phyloP scores from a whole-genome alignment of 768 basidiomycete genomes.

The Tylopilus vinaceipallidus region DNA sequence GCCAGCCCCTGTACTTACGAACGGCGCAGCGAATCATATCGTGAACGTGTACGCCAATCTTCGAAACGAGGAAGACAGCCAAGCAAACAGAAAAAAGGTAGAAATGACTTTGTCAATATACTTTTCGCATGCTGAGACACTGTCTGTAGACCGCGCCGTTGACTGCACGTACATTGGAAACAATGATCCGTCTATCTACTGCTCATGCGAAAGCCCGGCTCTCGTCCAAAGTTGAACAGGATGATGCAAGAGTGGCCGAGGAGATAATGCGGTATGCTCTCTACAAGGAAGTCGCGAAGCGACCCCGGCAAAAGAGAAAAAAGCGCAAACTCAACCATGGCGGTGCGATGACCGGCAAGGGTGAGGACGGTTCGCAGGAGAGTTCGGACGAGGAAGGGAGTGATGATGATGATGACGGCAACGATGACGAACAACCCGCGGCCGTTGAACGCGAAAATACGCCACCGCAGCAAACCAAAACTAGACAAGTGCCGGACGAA shows the following conservation, averaged over 20 bases:
- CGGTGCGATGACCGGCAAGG: slow-evolving; percentile 48
- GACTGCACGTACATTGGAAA: slow-evolving; percentile 98
- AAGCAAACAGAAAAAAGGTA: slow-evolving; percentile 86
- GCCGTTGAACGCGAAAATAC: slow-evolving; percentile 49
- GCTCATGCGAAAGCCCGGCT: slow-evolving; percentile 97
- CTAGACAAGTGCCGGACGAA: slow-evolving; percentile 25
- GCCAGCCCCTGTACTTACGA: slow-evolving; percentile 79
- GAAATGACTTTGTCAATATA: neutral
- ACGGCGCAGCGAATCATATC: slow-evolving; percentile 93
- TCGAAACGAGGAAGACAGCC: slow-evolving; percentile 83
- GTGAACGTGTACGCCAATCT: slow-evolving; percentile 89
- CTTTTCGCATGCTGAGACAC: slow-evolving; percentile 11
- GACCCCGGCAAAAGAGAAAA: slow-evolving; percentile 64
- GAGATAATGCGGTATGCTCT: slow-evolving; percentile 95
- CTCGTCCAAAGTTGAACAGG: slow-evolving; percentile 77
- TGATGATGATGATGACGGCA: slow-evolving; percentile 45
- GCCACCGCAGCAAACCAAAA: slow-evolving; percentile 35
- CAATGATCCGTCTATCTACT: slow-evolving; percentile 94
- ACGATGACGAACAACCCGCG: slow-evolving; percentile 37
- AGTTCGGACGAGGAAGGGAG: slow-evolving; percentile 39
- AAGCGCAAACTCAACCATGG: slow-evolving; percentile 83
- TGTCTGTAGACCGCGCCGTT: slow-evolving; percentile 83
- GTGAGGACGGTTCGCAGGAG: slow-evolving; percentile 44
- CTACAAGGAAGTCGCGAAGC: slow-evolving; percentile 94
- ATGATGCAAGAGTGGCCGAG: slow-evolving; percentile 88